These are phyloP conservation scores for Penicillium aurantiogriseum DNA, from an alignment of 2,329 filamentous ascomycete genomes.

Conservation along the genomic window DNA sequence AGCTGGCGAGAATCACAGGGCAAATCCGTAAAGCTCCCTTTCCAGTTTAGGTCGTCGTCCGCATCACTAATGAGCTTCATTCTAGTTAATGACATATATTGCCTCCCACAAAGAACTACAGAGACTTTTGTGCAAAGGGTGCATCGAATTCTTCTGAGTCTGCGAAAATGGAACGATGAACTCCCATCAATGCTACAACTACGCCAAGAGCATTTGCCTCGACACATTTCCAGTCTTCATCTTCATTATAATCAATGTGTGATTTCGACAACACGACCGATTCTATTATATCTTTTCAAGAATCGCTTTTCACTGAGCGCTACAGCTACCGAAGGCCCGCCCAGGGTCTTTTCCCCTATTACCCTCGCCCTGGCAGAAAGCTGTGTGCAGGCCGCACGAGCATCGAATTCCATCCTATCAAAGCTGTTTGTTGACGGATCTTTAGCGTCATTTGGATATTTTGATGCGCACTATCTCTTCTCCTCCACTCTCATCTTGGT, in stretches of 20 bases:
- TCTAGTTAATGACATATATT: background rate
- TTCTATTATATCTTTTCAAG: conserved; percentile 31
- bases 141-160: conserved; percentile 12
- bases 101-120: background rate
- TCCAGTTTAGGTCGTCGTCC: background rate
- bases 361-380: conserved; percentile 23
- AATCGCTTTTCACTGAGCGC: conserved; percentile 5
- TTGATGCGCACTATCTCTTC: conserved; percentile 26
- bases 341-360: conserved; percentile 13
- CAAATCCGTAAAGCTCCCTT: background rate
- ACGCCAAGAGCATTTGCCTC: conserved; percentile 18
- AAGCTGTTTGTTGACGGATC: conserved; percentile 24
- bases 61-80: background rate
- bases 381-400: conserved; percentile 22
- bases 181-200: conserved; percentile 20
- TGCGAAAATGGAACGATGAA: conserved; percentile 23
- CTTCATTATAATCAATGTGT: conserved; percentile 30
- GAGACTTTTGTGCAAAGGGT: conserved; percentile 15
- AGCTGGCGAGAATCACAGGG: background rate
- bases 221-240: conserved; percentile 25
- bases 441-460: conserved; percentile 26
- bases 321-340: background rate
- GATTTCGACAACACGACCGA: conserved; percentile 28
- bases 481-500: conserved; percentile 25
- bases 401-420: conserved; percentile 22